These are phyloP conservation scores for Paxillus ammoniavirescens DNA, from an alignment of 768 basidiomycete species.

Conservation along the genomic window DNA sequence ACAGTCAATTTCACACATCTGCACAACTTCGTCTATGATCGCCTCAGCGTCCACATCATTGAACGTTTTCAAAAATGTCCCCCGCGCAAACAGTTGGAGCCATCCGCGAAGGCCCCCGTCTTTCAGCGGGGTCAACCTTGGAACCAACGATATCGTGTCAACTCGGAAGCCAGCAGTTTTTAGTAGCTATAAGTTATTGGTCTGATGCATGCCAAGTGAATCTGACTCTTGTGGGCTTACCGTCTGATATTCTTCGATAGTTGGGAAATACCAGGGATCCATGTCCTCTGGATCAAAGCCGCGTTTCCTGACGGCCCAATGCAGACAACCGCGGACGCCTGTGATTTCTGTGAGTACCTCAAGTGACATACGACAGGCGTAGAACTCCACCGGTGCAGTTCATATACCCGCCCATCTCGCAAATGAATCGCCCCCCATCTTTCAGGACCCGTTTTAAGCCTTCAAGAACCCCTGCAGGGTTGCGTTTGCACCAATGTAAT, in stretches of 20 bases:
- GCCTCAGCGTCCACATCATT: conserved; percentile 51
- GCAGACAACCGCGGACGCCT: conserved; percentile 62
- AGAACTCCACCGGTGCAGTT: conserved; percentile 57
- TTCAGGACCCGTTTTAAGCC: conserved; percentile 62
- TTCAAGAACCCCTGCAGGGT: conserved; percentile 64
- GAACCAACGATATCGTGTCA: conserved; percentile 51
- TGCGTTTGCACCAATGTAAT: conserved; percentile 82
- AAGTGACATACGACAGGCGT: not conserved
- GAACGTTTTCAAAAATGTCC: conserved; percentile 55
- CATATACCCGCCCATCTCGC: conserved; percentile 76
- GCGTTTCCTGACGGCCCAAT: conserved; percentile 47
- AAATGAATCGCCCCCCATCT: conserved; percentile 67
- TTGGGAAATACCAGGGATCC: conserved; percentile 89
- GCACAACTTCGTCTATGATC: conserved; percentile 62
- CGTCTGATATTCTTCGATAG: conserved; percentile 59
- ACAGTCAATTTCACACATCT: conserved; percentile 54
- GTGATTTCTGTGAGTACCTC: conserved; percentile 6
- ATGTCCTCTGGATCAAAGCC: conserved; percentile 57
- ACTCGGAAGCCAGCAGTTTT: conserved; percentile 56
- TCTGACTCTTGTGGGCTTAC: conserved; percentile 32
- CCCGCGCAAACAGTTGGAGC: conserved; percentile 64
- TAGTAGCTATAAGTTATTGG: conserved; percentile 44
- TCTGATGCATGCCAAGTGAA: conserved; percentile 3
- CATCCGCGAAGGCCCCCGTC: conserved; percentile 57
- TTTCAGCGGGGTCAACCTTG: conserved; percentile 51